Evolutionary conservation across 2,329 filamentous ascomycete species (phyloP).

Genomic region (Tolypocladium album): DNA sequence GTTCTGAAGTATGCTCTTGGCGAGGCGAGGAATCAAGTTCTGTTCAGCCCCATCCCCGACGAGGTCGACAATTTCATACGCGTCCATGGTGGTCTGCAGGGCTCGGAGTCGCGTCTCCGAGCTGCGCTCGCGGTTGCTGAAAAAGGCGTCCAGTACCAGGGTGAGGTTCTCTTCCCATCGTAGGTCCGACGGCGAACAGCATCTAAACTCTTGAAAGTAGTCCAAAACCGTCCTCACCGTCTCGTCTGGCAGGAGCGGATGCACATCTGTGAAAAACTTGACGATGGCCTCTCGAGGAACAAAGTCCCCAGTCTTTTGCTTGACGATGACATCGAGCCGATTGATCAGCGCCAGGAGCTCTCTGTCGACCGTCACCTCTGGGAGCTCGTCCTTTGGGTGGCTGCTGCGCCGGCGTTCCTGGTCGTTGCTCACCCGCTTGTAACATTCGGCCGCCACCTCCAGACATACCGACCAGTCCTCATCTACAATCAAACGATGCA

Average conservation of each 20-base stretch:
- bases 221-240: conserved; percentile 53
- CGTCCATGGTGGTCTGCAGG: conserved; percentile 48
- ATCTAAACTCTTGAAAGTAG: conserved; percentile 58
- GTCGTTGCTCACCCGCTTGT: conserved; percentile 17
- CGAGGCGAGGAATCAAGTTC: conserved; percentile 46
- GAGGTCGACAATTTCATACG: conserved; percentile 47
- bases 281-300: conserved; percentile 57
- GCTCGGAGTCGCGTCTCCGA: conserved; percentile 52
- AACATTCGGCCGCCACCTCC: conserved; percentile 47
- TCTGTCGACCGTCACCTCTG: conserved; percentile 26
- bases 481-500: conserved; percentile 48
- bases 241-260: conserved; percentile 52
- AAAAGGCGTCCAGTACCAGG: conserved; percentile 51
- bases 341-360: conserved; percentile 34
- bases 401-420: conserved; percentile 11
- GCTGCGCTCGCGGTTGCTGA: conserved; percentile 49
- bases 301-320: conserved; percentile 38
- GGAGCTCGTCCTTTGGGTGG: conserved; percentile 14
- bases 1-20: conserved; percentile 49
- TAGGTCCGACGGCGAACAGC: conserved; percentile 60
- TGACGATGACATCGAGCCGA: conserved; percentile 37
- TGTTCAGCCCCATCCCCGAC: conserved; percentile 48
- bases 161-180: conserved; percentile 56
- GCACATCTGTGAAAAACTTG: conserved; percentile 53
- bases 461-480: conserved; percentile 57